Percentiles rank a stretch among this genome's conserved stretches.
phyloP scores from a whole-genome alignment of 2,329 filamentous ascomycete genomes.

The Aspergillus brunneoviolaceus region DNA sequence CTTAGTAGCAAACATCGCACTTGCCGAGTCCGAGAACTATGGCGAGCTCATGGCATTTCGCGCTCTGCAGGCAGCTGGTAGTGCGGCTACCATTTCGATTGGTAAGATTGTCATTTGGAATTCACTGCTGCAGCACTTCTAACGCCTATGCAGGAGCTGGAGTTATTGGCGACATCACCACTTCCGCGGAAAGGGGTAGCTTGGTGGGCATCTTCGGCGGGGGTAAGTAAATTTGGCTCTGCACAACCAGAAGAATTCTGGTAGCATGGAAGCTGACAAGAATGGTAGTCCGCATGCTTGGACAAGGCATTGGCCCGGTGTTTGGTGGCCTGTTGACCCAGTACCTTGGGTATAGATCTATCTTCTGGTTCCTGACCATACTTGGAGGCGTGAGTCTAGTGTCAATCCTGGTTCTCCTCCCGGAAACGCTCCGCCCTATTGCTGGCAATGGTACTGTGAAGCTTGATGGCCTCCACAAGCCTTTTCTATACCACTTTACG shows the following conservation, averaged over 20 bases:
- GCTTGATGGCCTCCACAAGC: slow-evolving; percentile 42
- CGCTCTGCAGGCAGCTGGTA: slow-evolving; percentile 50
- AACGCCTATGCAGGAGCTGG: slow-evolving; percentile 32
- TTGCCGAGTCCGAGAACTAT: slow-evolving; percentile 42
- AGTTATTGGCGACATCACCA: slow-evolving; percentile 45
- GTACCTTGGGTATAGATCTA: slow-evolving; percentile 39
- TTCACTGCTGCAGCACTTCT: slow-evolving; percentile 3
- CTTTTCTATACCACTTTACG: slow-evolving; percentile 35
- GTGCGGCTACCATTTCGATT: slow-evolving; percentile 50
- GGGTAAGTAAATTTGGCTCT: slow-evolving; percentile 24
- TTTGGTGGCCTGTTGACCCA: slow-evolving; percentile 41
- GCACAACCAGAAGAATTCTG: slow-evolving; percentile 1
- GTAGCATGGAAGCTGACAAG: slow-evolving; percentile 6
- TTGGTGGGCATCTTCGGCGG: slow-evolving; percentile 41
- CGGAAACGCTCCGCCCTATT: slow-evolving; percentile 42
- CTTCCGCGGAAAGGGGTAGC: slow-evolving; percentile 39
- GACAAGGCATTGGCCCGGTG: slow-evolving; percentile 48
- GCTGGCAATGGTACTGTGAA: slow-evolving; percentile 42
- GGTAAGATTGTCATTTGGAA: slow-evolving; percentile 26
- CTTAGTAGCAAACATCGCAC: slow-evolving; percentile 47
- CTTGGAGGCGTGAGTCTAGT: slow-evolving; percentile 36
- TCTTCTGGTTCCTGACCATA: slow-evolving; percentile 46
- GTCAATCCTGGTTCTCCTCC: slow-evolving; percentile 43
- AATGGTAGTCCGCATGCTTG: slow-evolving; percentile 40
- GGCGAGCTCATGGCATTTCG: slow-evolving; percentile 47